These are phyloP conservation scores for Aspergillus quadrilineatus DNA, from an alignment of 2,329 filamentous ascomycete genomes.

Conservation along the genomic window DNA sequence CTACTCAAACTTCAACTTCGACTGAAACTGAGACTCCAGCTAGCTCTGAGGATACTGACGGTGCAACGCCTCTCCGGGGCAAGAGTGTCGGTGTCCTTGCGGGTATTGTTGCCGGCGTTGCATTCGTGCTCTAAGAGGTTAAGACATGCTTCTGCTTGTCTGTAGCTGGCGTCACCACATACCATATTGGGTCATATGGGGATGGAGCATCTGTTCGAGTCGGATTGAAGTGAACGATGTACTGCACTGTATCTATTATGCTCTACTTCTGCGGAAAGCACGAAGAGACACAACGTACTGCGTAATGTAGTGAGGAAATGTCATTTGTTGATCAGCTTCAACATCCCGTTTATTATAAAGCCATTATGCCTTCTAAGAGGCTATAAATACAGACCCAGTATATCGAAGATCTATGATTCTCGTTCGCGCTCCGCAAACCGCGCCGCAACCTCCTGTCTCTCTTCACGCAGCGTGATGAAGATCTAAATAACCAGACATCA, in stretches of 20 bases:
- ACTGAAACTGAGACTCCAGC: conserved; percentile 15
- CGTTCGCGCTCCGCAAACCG: conserved; percentile 21
- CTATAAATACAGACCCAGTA: not conserved
- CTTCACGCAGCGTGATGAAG: conserved; percentile 37
- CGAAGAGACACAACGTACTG: not conserved
- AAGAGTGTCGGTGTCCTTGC: conserved; percentile 30
- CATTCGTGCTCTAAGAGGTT: conserved; percentile 27
- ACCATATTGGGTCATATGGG: not conserved
- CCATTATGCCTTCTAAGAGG: not conserved
- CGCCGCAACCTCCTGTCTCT: conserved; percentile 33
- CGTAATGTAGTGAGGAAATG: conserved; percentile 10
- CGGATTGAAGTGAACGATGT: conserved; percentile 1
- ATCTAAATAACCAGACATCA: conserved; percentile 25
- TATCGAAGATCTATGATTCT: conserved; percentile 13
- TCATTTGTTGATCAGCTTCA: conserved; percentile 3
- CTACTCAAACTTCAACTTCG: not conserved
- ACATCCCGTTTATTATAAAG: not conserved
- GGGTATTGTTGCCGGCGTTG: conserved; percentile 32
- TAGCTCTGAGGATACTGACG: conserved; percentile 10
- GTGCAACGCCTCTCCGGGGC: conserved; percentile 28
- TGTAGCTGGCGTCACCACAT: not conserved
- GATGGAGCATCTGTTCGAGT: not conserved
- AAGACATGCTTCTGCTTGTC: not conserved
- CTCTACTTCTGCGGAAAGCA: conserved; percentile 1
- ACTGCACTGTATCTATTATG: conserved; percentile 9